phyloP scores from a whole-genome alignment of 106 monocot genomes.

The Dendrobium officinale region DNA sequence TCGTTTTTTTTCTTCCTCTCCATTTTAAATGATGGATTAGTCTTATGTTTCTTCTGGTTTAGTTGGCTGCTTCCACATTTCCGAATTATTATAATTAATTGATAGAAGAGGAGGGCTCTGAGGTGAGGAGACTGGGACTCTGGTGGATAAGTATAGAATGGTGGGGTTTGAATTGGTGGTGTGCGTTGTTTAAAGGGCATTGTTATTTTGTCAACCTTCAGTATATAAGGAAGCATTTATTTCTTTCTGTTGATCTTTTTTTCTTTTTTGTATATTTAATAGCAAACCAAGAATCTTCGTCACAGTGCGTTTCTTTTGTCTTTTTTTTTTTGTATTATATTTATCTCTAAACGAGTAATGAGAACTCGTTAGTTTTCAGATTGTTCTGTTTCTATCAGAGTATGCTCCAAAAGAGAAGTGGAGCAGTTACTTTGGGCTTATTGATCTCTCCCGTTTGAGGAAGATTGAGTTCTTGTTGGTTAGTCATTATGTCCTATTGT shows the following conservation, averaged over 20 bases:
- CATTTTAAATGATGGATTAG: neutral
- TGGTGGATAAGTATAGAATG: neutral
- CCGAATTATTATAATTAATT: neutral
- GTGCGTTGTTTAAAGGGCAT: neutral
- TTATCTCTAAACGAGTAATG: neutral
- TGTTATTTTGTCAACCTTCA: neutral
- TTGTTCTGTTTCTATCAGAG: too few species aligned
- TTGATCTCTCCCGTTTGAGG: neutral
- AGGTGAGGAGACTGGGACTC: neutral
- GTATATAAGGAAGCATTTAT: conserved; percentile 1
- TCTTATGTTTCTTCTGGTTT: neutral
- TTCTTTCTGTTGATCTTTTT: neutral
- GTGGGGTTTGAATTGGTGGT: neutral
- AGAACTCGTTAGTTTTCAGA: neutral
- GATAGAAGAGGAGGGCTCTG: neutral
- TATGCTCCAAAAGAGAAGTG: too few species aligned
- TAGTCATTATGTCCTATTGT: neutral
- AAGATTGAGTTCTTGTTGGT: neutral
- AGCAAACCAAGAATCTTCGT: neutral
- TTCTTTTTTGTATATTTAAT: neutral
- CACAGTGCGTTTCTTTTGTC: neutral
- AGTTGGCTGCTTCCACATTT: neutral
- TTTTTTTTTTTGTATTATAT: neutral
- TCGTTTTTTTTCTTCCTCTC: neutral
- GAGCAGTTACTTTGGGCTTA: neutral